Evolutionary conservation across 2,329 filamentous ascomycete species (phyloP), one percentile per base, ranked within the genome.

Genomic region (Calonectria henricotiae): DNA sequence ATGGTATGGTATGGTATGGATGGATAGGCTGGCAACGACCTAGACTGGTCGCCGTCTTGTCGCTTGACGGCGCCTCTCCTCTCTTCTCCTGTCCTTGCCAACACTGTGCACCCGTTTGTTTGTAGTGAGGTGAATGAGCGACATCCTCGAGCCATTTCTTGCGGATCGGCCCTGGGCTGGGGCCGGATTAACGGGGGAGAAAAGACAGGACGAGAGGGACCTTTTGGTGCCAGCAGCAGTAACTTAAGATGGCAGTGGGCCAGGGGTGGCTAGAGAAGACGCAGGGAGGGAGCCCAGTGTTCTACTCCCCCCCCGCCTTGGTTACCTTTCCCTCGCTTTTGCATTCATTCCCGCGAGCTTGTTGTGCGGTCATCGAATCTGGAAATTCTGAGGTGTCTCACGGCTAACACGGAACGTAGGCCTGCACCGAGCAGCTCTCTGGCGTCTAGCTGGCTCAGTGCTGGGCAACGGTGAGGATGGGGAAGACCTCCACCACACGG

Each of bases 321-420:
- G 37, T n/a, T 20, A 13, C 27, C 55, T 30, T 44, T 30, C 55
- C 43, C 37, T 61, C 25, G 25, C 37, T 5, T 61, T 23, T 58
- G 5, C 39, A 32, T 44, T 61, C 55, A 44, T 61, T 44, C 55
- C 39, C 55, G 39, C 25, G 15, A 30, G 15, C 30, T 27, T 44
- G 25, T 61, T 49, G 46, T 55, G 47, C 62, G 25, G 32, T 32
- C 47, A 23, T 64, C 62, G 17, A 37, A 43, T 55, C n/a, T 55
- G 65, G 65, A 58, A 62, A 41, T 37, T 32, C 67, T 65, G 67
- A 68, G 65, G 61, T 58, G 51, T 68, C 67, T 39, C 62, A 69
- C 67, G 67, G 67, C 67, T 69, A 69, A 69, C 39, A 69, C 67
- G 67, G 67, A 69, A 65, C 67, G 37, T 55, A 58, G 58, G 44